Base-by-base conservation (phyloP, 2,329 filamentous ascomycete species). In the Bipolaris gigantea region DNA sequence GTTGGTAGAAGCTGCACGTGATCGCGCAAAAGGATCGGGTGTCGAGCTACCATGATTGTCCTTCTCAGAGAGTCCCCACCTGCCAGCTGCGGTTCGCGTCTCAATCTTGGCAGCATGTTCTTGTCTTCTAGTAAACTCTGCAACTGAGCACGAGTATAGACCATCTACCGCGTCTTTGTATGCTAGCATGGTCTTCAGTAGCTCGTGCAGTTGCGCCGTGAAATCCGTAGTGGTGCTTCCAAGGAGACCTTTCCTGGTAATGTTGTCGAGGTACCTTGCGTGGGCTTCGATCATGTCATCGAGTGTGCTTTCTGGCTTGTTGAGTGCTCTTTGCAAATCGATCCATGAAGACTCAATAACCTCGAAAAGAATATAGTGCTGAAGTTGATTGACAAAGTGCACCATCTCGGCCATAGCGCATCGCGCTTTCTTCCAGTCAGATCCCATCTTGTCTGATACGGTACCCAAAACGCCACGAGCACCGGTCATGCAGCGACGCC, bases 291-390 rank as follows among this genome's bases (percentile, higher is more conserved):
- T 97, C 50, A 99, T 82, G 69, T 97, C 94, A 77, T 99, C 95
- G 10, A 99, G 83, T 0, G 94, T 99, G 69, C 89, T 92, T 62
- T 90, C 89, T 13, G 93, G 90, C 71, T 89, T 91, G 50, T 84
- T 85, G 57, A 97, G 88, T 30, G 89, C 88, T 25, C 85, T 83
- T 73, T 97, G 90, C 2, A 99, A 83, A 69, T 93, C 89, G 57
- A 90, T 89, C 95, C 94, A 99, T 44, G 90, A 94, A 33, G 90
- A 89, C 74, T 99, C 94, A 64, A 99, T 97, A 63, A 99, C 94
- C 75, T 99, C 94, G 69, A 97, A 99, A 9, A 99, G 82, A 63
- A 99, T 97, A 74, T 99, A 99, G 78, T 97, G 97, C 75, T 99
- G 94, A 13, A 99, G 82, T 75, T 99, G 94, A 60, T 91, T 91